Base-by-base conservation (phyloP, 768 basidiomycete genomes). In the Pleurotus sapidus region DNA sequence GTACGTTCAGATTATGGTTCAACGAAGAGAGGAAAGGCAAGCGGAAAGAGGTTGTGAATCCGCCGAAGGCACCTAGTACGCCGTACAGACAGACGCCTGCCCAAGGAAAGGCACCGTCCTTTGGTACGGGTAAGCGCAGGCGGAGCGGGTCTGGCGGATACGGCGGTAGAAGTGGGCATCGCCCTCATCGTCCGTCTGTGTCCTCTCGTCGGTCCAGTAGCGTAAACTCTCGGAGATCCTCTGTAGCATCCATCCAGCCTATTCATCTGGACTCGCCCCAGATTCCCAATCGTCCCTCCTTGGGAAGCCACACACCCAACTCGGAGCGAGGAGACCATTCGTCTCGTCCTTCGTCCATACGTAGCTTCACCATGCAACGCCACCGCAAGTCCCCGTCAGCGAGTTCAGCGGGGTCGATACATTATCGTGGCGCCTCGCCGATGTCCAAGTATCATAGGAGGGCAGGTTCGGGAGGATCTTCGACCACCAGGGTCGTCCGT, bases 121-220 rank as follows among this genome's bases (percentile, higher is more conserved):
- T 71, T 23, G 74, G 70, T 1, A 70, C 78, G 4, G 68, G 80
- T 39, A 84, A 85, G 67, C 78, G 82, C 47, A 74, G 82, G 45
- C 66, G 79, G 11, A 83, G 84, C 60, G 77, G 74, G 30, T 72
- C 67, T 9, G 65, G 66, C 1, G 62, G 68, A 55, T 65, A 67
- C 25, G 61, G 60, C 24, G 43, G 62, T 27, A 68, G 67, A 23
- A 60, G 69, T 17, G 70, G 68, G 45, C 81, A 87, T 58, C 81
- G 87, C 56, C 72, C 77, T 14, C 87, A 88, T 51, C 82, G 91
- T 14, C 85, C 85, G 0, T 89, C 89, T 0, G 72, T 86, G 43
- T 91, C 90, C 0, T 95, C 94, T 20, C 83, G 90, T 47, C 84
- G 95, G 24, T 95, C 93, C 12, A 95, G 92, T 67, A 94, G 92